A percentile compares a stretch with the other conserved stretches of the same genome.
Evolutionary conservation across 2,329 filamentous ascomycete species (phyloP).

Genomic region (Colletotrichum chlorophyti): DNA sequence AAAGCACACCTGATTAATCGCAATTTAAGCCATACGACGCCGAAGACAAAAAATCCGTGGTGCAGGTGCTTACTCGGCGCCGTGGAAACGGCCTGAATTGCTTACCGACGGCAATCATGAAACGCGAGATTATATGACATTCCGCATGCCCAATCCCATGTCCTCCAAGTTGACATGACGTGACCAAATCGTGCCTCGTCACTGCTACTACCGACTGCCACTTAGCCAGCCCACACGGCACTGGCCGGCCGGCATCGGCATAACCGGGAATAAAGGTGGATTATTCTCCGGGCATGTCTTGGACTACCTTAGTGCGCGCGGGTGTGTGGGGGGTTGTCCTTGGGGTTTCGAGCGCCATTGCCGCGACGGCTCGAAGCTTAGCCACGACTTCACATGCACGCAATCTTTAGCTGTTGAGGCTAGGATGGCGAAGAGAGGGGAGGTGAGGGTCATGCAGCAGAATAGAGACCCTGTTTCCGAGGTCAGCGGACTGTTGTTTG

Average conservation of each 20-base stretch:
- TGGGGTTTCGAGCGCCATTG: not conserved
- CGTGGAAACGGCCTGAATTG: no score
- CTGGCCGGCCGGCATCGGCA: not conserved
- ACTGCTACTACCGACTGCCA: no score
- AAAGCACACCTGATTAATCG: no score
- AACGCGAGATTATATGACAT: no score
- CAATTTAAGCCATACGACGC: no score
- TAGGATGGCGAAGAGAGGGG: not conserved
- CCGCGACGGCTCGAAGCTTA: not conserved
- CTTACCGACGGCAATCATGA: no score
- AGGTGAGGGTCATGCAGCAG: not conserved
- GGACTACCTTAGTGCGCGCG: not conserved
- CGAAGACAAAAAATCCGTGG: no score
- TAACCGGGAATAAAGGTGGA: not conserved
- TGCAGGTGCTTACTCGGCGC: no score
- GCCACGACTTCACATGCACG: conserved; percentile 9
- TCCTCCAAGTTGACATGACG: no score
- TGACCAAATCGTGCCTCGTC: not conserved
- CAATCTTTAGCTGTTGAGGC: conserved; percentile 4
- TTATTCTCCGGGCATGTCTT: not conserved
- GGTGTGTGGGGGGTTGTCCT: not conserved
- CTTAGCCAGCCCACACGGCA: not conserved
- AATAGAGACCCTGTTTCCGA: no score
- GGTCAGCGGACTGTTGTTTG: no score
- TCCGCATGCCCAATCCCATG: no score